Evolutionary conservation across 257 asterid genomes (phyloP).

Genomic region (Lycium ferocissimum): DNA sequence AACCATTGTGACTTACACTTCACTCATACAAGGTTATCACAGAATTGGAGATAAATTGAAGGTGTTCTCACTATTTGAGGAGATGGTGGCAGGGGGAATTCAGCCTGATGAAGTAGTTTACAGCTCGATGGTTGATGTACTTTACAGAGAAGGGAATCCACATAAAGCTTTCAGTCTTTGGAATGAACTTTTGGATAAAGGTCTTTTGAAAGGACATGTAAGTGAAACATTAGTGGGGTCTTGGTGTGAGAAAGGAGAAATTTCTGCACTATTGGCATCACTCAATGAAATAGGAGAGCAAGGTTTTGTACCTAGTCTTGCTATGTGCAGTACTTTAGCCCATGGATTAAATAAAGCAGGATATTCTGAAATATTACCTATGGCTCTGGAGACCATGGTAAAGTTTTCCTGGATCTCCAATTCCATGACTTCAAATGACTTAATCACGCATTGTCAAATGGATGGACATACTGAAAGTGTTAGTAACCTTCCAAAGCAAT

Average conservation of each 20-base stretch:
- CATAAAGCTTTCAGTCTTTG: constrained; percentile 64
- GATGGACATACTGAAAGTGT: constrained; percentile 38
- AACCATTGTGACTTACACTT: constrained; percentile 71
- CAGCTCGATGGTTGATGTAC: constrained; percentile 61
- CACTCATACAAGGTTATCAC: constrained; percentile 74
- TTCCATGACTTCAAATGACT: constrained; percentile 51
- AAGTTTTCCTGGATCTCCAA: constrained; percentile 69
- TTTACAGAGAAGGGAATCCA: constrained; percentile 59
- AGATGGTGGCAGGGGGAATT: constrained; percentile 62
- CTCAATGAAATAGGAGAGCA: constrained; percentile 63
- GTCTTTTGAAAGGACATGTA: constrained; percentile 57
- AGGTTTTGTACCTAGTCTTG: constrained; percentile 64
- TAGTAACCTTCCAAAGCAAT: constrained; percentile 39
- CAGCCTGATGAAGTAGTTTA: constrained; percentile 78
- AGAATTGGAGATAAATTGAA: constrained; percentile 64
- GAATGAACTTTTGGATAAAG: constrained; percentile 67
- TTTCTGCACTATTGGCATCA: constrained; percentile 50
- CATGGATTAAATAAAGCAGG: constrained; percentile 68
- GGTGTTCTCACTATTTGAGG: constrained; percentile 67
- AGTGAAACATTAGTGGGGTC: constrained; percentile 57
- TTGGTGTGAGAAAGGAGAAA: constrained; percentile 58
- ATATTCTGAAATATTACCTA: constrained; percentile 52
- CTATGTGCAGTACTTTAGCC: constrained; percentile 65
- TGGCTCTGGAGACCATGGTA: constrained; percentile 58
- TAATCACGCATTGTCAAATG: constrained; percentile 46